Evolutionary conservation across 345 rosid species (phyloP).

Genomic region (Isatis tinctoria): DNA sequence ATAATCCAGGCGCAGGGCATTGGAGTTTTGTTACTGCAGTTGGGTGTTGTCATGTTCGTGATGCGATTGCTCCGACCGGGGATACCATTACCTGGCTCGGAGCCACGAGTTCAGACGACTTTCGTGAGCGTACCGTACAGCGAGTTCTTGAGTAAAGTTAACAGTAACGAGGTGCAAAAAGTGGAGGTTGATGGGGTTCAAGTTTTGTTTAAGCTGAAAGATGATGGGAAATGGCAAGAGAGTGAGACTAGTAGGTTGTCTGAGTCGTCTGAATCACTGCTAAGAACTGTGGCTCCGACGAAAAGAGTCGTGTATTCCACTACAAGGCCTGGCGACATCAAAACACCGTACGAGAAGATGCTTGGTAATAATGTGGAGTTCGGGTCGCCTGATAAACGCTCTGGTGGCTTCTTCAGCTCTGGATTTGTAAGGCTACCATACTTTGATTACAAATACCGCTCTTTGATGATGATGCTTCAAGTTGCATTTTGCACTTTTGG

Average conservation of each 20-base stretch:
- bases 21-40: constrained; percentile 66
- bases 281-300: constrained; percentile 58
- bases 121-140: constrained; percentile 79
- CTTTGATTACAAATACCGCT: neutral
- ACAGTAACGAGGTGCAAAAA: constrained; percentile 61
- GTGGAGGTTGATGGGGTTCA: constrained; percentile 91
- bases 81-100: constrained; percentile 79
- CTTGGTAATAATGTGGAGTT: constrained; percentile 84
- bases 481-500: neutral
- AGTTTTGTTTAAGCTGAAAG: constrained; percentile 73
- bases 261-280: constrained; percentile 54
- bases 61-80: constrained; percentile 87
- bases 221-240: constrained; percentile 43
- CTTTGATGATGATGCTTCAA: neutral
- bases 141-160: constrained; percentile 75
- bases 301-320: constrained; percentile 73
- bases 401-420: constrained; percentile 77
- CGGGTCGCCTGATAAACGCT: constrained; percentile 83
- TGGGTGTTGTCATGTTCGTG: constrained; percentile 75
- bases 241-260: constrained; percentile 46
- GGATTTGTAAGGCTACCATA: constrained; percentile 51
- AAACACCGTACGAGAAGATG: constrained; percentile 94
- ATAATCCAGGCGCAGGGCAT: constrained; percentile 75
- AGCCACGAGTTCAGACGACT: constrained; percentile 62
- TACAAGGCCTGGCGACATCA: constrained; percentile 72